phyloP scores from a whole-genome alignment of 768 basidiomycete species.

The Kwoniella bestiolae region DNA sequence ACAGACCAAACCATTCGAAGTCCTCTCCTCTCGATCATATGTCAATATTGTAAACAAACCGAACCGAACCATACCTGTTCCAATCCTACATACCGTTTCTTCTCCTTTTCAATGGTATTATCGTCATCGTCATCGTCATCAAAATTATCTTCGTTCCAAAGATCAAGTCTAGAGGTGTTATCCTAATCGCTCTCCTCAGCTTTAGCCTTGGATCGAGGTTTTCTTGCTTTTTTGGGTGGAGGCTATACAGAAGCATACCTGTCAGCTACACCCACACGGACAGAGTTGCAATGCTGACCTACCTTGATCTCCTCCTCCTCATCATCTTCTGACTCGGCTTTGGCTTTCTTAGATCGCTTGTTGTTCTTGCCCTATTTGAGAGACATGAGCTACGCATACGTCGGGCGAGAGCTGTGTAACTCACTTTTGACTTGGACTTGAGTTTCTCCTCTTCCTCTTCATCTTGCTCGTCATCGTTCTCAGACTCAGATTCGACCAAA shows the following conservation, averaged over 20 bases:
- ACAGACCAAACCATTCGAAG: background rate
- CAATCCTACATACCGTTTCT: no score
- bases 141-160: background rate
- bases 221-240: slow-evolving; percentile 14
- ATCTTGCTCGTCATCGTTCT: slow-evolving; percentile 57
- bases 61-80: background rate
- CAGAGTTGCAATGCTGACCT: background rate
- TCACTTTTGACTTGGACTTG: slow-evolving; percentile 46
- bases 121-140: no score
- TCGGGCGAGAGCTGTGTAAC: slow-evolving; percentile 44
- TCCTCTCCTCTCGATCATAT: background rate
- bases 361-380: background rate
- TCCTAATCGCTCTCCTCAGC: slow-evolving; percentile 11
- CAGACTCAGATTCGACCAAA: slow-evolving; percentile 8
- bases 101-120: no score
- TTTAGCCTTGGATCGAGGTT: slow-evolving; percentile 26
- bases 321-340: slow-evolving; percentile 26
- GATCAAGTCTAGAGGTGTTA: background rate
- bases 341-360: slow-evolving; percentile 25
- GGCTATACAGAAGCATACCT: slow-evolving; percentile 49
- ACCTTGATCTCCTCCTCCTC: slow-evolving; percentile 33
- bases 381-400: slow-evolving; percentile 59
- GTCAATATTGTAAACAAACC: background rate
- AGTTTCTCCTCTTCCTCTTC: slow-evolving; percentile 37
- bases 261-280: background rate